Percentiles rank a stretch among this genome's conserved stretches.
phyloP scores from a whole-genome alignment of 179 eudicot species.

The Sideroxylon spinosum region DNA sequence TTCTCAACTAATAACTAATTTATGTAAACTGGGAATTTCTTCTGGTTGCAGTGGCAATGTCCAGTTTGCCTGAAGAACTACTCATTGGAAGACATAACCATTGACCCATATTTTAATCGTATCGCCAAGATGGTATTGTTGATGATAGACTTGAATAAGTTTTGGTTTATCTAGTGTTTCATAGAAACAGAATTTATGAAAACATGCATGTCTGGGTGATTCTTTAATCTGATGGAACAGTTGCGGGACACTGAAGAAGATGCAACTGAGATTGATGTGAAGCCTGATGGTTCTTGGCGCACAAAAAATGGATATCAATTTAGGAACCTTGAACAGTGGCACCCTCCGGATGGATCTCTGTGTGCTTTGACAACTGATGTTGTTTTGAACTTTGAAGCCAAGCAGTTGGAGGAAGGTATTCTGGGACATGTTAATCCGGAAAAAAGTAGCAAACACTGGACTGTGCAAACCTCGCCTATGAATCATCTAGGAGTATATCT shows the following conservation, averaged over 20 bases:
- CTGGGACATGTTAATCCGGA: constrained; percentile 37
- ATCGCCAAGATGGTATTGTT: constrained; percentile 49
- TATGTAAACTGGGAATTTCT: neutral
- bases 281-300: constrained; percentile 90
- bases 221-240: constrained; percentile 25
- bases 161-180: neutral
- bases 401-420: constrained; percentile 45
- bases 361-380: constrained; percentile 21
- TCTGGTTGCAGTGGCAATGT: constrained; percentile 73
- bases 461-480: constrained; percentile 40
- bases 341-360: constrained; percentile 58
- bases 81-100: constrained; percentile 47
- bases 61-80: constrained; percentile 74
- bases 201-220: constrained; percentile 12
- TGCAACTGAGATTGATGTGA: constrained; percentile 71
- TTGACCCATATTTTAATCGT: constrained; percentile 68
- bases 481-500: constrained; percentile 32
- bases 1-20: constrained; percentile 1
- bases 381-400: constrained; percentile 42
- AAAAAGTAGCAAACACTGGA: constrained; percentile 49
- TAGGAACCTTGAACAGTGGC: constrained; percentile 59
- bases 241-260: constrained; percentile 61
- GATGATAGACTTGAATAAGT: neutral
- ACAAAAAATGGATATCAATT: constrained; percentile 45
- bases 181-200: neutral